A percentile compares a stretch with the other conserved stretches of the same genome.
Conservation (phyloP, 1,139 yeast species). For the Candida pseudocylindracea region DNA sequence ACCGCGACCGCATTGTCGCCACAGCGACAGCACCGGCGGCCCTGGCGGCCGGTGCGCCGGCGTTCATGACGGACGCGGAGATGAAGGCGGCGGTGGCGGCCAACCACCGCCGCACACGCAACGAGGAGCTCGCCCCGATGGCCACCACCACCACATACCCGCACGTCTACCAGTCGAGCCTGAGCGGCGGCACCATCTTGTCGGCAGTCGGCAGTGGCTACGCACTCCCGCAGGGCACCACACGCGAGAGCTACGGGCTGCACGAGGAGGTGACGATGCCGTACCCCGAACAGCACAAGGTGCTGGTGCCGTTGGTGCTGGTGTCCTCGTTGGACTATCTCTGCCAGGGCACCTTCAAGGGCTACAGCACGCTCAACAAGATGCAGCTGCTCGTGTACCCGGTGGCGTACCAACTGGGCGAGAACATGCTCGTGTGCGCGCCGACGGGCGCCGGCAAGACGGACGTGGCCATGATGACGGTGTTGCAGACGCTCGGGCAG, state of each 20-base stretch:
- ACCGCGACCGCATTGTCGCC: constrained; percentile 12
- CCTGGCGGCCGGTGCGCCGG: constrained; percentile 3
- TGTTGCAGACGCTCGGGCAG: constrained; percentile 64
- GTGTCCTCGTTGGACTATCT: constrained; percentile 46
- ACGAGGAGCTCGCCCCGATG: constrained; percentile 4
- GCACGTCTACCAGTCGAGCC: constrained; percentile 63
- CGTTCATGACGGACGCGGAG: constrained; percentile 30
- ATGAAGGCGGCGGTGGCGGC: constrained; percentile 31
- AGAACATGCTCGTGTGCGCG: constrained; percentile 93
- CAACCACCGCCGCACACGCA: constrained; percentile 19
- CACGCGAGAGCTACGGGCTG: constrained; percentile 33
- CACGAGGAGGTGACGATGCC: constrained; percentile 81
- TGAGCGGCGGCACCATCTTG: constrained; percentile 26
- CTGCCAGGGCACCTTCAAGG: constrained; percentile 66
- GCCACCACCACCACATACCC: constrained; percentile 30
- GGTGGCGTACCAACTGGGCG: constrained; percentile 81
- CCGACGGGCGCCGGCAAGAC: constrained; percentile 99
- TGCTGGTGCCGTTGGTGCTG: constrained; percentile 27
- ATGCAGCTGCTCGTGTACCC: constrained; percentile 88
- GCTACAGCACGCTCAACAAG: constrained; percentile 57
- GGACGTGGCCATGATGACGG: constrained; percentile 77
- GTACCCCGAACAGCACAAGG: constrained; percentile 28
- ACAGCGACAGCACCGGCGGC: background rate
- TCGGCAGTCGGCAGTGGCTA: constrained; percentile 68
- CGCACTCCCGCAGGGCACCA: constrained; percentile 64